These are phyloP conservation scores for Auricularia sp. DNA, from an alignment of 768 basidiomycete species.

Conservation along the genomic window DNA sequence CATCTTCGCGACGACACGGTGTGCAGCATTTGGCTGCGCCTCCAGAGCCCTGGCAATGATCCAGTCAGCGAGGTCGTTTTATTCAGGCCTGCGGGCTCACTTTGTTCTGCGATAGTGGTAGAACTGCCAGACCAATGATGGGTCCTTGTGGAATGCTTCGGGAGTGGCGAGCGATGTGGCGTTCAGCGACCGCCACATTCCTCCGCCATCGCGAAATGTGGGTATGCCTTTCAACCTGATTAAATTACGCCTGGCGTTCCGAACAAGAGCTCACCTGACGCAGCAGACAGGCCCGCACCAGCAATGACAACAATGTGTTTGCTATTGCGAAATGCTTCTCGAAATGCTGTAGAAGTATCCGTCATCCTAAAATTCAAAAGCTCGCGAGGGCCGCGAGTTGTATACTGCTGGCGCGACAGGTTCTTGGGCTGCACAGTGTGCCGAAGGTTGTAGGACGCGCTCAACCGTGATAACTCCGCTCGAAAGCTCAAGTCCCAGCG, in stretches of 20 bases:
- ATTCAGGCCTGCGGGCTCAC: constrained; percentile 5
- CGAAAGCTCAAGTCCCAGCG: no score
- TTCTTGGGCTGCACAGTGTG: no score
- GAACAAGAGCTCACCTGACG: constrained; percentile 36
- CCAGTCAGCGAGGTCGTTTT: neutral
- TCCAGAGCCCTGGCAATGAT: constrained; percentile 29
- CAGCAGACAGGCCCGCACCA: constrained; percentile 57
- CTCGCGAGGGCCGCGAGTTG: no score
- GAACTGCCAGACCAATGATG: constrained; percentile 12
- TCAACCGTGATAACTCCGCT: no score
- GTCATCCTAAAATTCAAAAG: no score
- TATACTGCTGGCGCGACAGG: no score
- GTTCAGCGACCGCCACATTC: constrained; percentile 3
- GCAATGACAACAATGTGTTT: constrained; percentile 33
- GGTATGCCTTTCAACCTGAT: constrained; percentile 2
- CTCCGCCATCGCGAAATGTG: constrained; percentile 11
- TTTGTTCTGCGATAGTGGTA: constrained; percentile 43
- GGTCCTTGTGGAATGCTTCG: constrained; percentile 7
- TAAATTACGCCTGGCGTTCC: neutral
- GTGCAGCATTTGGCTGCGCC: constrained; percentile 46
- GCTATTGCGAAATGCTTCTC: constrained; percentile 7
- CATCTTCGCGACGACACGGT: constrained; percentile 38
- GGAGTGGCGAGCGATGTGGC: constrained; percentile 9
- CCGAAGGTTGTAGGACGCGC: no score
- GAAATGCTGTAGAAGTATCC: no score